Conservation (phyloP, 441 rosid genomes). For the Populus hybrid region DNA sequence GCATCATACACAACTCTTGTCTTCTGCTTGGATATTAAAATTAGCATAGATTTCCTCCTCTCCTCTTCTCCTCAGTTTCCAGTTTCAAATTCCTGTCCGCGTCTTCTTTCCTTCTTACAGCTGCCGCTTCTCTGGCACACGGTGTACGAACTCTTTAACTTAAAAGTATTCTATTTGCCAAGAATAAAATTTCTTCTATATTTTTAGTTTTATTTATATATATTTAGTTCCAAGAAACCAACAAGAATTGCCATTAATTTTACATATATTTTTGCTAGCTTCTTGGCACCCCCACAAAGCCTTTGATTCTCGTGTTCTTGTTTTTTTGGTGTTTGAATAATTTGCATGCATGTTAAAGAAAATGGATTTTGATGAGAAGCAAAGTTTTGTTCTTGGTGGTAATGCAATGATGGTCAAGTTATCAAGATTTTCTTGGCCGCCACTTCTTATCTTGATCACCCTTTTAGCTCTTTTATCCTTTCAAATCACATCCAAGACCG, state of each 20-base stretch:
- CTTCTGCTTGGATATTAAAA: not conserved
- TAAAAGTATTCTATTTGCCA: not conserved
- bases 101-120: not conserved
- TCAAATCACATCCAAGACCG: conserved; percentile 52
- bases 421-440: conserved; percentile 46
- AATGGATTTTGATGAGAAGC: conserved; percentile 50
- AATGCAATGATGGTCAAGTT: conserved; percentile 20
- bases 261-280: not conserved
- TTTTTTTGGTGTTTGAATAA: not conserved
- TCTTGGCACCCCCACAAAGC: not conserved
- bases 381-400: conserved; percentile 7
- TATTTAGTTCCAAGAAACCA: not conserved
- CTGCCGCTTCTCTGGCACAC: not conserved
- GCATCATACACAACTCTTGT: no score
- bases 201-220: not conserved
- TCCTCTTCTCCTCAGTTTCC: not conserved
- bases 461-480: conserved; percentile 43
- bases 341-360: not conserved
- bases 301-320: not conserved
- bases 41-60: not conserved
- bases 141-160: not conserved
- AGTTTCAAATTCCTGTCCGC: not conserved
- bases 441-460: conserved; percentile 50
- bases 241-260: not conserved
- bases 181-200: not conserved